A percentile compares a stretch with the other conserved stretches of the same genome.
Evolutionary conservation across 2,329 filamentous ascomycete species (phyloP).

Genomic region (Dactylellina drechsleri): DNA sequence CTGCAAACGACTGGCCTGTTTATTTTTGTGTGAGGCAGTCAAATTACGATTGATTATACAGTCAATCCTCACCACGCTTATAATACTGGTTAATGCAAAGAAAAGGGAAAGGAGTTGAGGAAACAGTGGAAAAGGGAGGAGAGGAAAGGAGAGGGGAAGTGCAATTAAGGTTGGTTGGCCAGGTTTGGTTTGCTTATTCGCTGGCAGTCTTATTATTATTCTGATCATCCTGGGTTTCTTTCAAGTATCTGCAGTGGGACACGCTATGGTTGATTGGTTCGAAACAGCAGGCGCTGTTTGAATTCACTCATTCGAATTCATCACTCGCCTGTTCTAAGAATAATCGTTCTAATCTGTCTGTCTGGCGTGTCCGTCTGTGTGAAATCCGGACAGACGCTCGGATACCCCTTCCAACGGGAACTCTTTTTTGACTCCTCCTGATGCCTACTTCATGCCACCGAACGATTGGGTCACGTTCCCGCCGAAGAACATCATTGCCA

Average conservation of each 20-base stretch:
- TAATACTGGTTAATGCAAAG: neutral
- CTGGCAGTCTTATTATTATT: conserved; percentile 8
- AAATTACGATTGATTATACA: neutral
- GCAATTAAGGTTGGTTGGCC: conserved; percentile 42
- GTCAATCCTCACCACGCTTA: neutral
- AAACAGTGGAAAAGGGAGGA: conserved; percentile 24
- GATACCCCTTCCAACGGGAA: too few relatives aligned
- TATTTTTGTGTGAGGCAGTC: neutral
- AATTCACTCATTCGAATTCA: conserved; percentile 4
- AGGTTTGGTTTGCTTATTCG: neutral
- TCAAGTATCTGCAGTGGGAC: conserved; percentile 6
- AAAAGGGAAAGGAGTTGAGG: neutral
- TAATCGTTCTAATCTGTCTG: conserved; percentile 17
- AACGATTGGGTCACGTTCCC: conserved; percentile 41
- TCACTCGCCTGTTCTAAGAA: conserved; percentile 19
- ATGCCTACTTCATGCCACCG: conserved; percentile 3
- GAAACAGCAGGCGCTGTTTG: neutral
- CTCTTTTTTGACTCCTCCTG: conserved; percentile 6
- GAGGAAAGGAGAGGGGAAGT: conserved; percentile 34
- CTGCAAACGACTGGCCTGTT: neutral
- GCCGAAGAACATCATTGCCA: conserved; percentile 3
- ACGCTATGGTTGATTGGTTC: neutral
- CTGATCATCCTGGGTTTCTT: neutral
- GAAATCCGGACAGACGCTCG: neutral
- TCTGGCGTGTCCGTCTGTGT: neutral